Evolutionary conservation across 345 rosid genomes (phyloP), one percentile per base, ranked within the genome.

Genomic region (Triadica sebifera): DNA sequence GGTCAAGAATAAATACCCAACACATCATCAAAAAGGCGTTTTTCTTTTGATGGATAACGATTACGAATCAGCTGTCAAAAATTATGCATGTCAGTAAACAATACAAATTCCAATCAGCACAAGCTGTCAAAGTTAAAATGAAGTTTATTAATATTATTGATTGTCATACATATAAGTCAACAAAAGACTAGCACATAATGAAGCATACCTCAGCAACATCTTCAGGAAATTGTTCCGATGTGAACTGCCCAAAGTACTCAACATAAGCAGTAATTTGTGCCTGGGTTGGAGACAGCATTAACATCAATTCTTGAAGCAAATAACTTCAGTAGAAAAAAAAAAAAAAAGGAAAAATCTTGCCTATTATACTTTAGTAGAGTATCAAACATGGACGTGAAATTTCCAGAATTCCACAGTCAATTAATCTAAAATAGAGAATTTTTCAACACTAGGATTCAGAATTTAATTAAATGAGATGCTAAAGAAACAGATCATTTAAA

Each of bases 231-330:
- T 86, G 97, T 77, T 90, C 94, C 3, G 97, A 92, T 39, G 98
- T 92, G 75, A 93, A 94, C 65, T 94, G 97, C 76, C 93, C 97
- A 56, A 94, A 88, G 83, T 87, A 91, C 82, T 94, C 95, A 17
- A 94, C 98, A 80, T 92, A 94, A 53, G 98, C 98, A 38, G 89
- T 87, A 70, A 85, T 86, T 90, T 94, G 98, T 86, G 81, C 96
- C 98, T 94, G 73, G 70, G n/a, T 43, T 5, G 50, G 29, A 15
- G 65, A 75, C 38, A 71, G 57, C 43, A 67, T 34, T 19, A 1
- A 52, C 46, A 29, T 70, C 39, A 79, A 65, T 52, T 64, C 38
- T 47, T 69, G 74, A 29, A 19, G 53, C 5, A 69, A 43, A 22
- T 43, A 39, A 74, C 47, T 19, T 52, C 34, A 62, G 71, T 29